A percentile compares a stretch with the other conserved stretches of the same genome.
phyloP scores from a whole-genome alignment of 805 yeast species.

The Saccharomyces jurei region DNA sequence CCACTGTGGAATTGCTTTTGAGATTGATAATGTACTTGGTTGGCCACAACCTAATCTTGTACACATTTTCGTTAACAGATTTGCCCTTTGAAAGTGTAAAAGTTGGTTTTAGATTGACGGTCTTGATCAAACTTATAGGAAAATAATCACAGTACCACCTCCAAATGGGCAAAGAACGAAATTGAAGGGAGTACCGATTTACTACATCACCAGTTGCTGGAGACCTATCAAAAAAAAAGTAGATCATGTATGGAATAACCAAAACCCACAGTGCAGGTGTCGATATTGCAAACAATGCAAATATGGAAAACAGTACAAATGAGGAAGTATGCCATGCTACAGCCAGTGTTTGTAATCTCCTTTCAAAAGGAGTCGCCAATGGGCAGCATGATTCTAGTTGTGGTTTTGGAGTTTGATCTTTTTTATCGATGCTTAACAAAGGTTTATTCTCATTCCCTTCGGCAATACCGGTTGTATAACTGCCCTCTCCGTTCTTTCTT shows the following conservation, averaged over 20 bases:
- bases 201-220: conserved; percentile 68
- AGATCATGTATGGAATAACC: conserved; percentile 54
- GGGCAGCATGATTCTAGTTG: conserved; percentile 36
- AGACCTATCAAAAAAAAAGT: conserved; percentile 52
- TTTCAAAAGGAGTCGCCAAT: conserved; percentile 42
- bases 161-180: conserved; percentile 57
- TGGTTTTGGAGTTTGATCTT: not conserved
- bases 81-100: conserved; percentile 34
- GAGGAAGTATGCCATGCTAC: conserved; percentile 69
- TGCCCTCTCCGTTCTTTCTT: not conserved
- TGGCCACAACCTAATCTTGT: conserved; percentile 17
- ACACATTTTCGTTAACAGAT: conserved; percentile 9
- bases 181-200: conserved; percentile 45
- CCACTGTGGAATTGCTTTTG: conserved; percentile 2
- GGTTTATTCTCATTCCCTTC: not conserved
- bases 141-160: conserved; percentile 67
- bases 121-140: conserved; percentile 66
- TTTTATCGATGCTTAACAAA: not conserved
- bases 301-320: conserved; percentile 42
- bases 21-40: conserved; percentile 11
- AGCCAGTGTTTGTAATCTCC: conserved; percentile 59
- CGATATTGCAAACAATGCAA: conserved; percentile 52
- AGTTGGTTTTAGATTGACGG: conserved; percentile 67
- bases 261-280: conserved; percentile 61
- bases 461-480: not conserved